These are phyloP conservation scores for Phytophthora niederhauseri DNA, from an alignment of 352 stramenopile species.

Conservation along the genomic window DNA sequence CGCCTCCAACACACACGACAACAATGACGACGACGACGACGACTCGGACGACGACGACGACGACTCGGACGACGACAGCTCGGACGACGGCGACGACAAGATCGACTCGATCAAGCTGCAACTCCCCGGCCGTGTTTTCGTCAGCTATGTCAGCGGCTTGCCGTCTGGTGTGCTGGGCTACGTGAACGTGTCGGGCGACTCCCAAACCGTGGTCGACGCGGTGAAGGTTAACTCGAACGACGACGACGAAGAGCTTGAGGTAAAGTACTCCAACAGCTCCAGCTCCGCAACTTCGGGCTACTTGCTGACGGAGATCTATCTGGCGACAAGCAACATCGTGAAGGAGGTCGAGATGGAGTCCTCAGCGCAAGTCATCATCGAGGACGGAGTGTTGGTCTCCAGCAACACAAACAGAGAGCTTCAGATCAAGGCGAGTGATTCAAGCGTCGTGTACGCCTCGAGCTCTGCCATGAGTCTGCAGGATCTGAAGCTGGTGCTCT, in stretches of 20 bases:
- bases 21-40: too few species aligned
- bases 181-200: conserved; percentile 36
- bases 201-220: conserved; percentile 21
- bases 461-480: conserved; percentile 28
- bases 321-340: conserved; percentile 29
- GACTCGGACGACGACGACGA: conserved; percentile 24
- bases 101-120: conserved; percentile 37
- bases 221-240: conserved; percentile 25
- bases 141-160: conserved; percentile 30
- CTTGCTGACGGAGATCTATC: conserved; percentile 38
- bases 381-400: conserved; percentile 27
- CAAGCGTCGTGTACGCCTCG: conserved; percentile 30
- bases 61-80: conserved; percentile 24
- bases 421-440: conserved; percentile 29
- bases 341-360: conserved; percentile 29
- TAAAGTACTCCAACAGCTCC: conserved; percentile 26
- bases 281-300: conserved; percentile 13
- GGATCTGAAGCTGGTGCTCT: conserved; percentile 32
- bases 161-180: conserved; percentile 32
- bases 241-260: conserved; percentile 32
- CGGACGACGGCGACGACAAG: conserved; percentile 27
- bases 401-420: conserved; percentile 31
- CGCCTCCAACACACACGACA: conserved; percentile 14
- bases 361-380: conserved; percentile 28
- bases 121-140: conserved; percentile 30